These are phyloP conservation scores for Phtheirospermum japonicum DNA, from an alignment of 257 asterid species.

Conservation along the genomic window DNA sequence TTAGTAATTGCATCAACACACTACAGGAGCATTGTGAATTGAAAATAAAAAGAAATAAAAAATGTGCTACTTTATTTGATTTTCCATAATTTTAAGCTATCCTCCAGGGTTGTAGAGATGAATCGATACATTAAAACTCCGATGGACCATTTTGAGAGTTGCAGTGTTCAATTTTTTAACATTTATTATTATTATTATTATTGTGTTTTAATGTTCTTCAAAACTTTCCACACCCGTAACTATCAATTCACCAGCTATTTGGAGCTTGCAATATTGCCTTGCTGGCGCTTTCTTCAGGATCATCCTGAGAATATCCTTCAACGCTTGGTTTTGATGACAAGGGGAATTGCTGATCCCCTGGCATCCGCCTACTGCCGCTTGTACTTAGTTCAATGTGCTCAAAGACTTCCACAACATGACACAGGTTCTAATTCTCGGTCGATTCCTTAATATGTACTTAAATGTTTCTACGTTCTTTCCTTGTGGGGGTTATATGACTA, in stretches of 20 bases:
- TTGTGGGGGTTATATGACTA: conserved; percentile 14
- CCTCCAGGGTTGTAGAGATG: conserved; percentile 11
- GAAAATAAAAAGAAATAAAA: conserved; percentile 7
- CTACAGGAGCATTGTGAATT: conserved; percentile 12
- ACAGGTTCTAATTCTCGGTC: conserved; percentile 45
- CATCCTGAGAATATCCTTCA: conserved; percentile 53
- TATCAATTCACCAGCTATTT: conserved; percentile 52
- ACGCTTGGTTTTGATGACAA: conserved; percentile 72
- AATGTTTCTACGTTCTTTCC: conserved; percentile 14
- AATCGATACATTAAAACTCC: conserved; percentile 17
- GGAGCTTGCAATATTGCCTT: conserved; percentile 78
- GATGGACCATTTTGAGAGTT: conserved; percentile 20
- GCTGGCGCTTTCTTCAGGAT: conserved; percentile 73
- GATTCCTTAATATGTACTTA: background rate
- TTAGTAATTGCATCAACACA: conserved; percentile 15
- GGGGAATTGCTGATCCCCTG: conserved; percentile 90
- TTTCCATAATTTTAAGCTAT: conserved; percentile 9
- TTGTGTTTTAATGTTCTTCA: conserved; percentile 6
- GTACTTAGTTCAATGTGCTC: conserved; percentile 76
- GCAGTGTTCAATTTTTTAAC: background rate
- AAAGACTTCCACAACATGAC: conserved; percentile 49
- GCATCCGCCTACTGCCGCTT: conserved; percentile 75
- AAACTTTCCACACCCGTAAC: background rate
- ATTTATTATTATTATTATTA: background rate
- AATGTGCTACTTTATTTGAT: background rate